Evolutionary conservation across 2,329 filamentous ascomycete species (phyloP), one percentile per base, ranked within the genome.

Genomic region (Cladophialophora yegresii): DNA sequence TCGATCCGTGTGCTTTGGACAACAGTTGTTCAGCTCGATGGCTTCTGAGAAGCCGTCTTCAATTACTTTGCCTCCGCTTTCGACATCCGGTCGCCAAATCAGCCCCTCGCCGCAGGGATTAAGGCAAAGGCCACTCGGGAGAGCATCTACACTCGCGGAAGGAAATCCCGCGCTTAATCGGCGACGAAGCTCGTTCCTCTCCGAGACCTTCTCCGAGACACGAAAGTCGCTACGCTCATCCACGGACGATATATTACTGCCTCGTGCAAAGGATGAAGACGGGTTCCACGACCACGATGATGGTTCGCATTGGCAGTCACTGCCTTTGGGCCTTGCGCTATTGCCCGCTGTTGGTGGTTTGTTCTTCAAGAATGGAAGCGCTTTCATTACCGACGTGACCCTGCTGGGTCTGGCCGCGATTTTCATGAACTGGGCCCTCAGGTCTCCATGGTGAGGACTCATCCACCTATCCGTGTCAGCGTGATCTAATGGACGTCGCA

Each of bases 401-500:
- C 81, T 98, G 36, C 79, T 98, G 33, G 87, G 85, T 2, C 77
- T 98, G 66, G 90, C 91, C 1, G 91, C 89, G 4, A 84, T 97
- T 51, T 96, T 97, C 72, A 81, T 98, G 67, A 93, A 96, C 75
- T 97, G 92, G 91, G 93, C 91, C 55, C 89, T 97, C 50, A 89
- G 91, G 62, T 82, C 95, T 70, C 93, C 93, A 71, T 98, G 93
- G 93, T 93, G 80, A 74, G 84, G 71, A 50, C 20, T 58, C 4
- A 28, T 36, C 3, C 43, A 32, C 30, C 9, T 10, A 16, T 26
- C 36, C 33, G 22, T 72, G 49, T 64, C 56, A 36, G 49, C n/a
- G 60, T 10, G 61, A 9, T 56, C 49, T 61, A 64, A 58, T 60
- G 64, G 22, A 20, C 53, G 55, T 67, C 32, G 9, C 55, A 88